Conservation (phyloP, 106 monocot genomes). For the Posidonia australis region DNA sequence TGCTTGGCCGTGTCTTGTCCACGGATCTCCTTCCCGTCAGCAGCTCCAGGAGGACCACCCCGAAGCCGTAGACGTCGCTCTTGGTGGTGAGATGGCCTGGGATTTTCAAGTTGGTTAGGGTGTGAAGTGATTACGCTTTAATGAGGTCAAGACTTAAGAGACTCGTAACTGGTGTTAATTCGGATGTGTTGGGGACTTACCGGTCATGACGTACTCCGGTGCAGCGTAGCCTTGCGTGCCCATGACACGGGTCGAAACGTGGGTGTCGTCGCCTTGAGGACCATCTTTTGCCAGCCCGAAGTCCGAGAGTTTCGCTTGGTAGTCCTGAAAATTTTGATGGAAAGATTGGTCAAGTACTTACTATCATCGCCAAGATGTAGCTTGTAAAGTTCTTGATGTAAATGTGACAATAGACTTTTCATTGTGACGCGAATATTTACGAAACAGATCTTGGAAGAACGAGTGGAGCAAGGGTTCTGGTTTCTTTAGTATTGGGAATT, state of each 20-base stretch:
- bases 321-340: constrained; percentile 3
- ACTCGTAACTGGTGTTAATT: background rate
- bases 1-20: constrained; percentile 32
- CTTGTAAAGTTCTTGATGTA: no score
- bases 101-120: no score
- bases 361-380: no score
- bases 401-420: no score
- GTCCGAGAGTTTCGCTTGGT: constrained; percentile 58
- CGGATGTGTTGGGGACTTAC: constrained; percentile 6
- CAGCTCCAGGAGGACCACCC: constrained; percentile 64
- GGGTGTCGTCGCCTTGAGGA: constrained; percentile 60
- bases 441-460: no score
- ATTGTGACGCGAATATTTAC: no score
- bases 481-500: no score
- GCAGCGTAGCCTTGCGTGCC: constrained; percentile 78
- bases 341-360: no score
- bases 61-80: constrained; percentile 83
- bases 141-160: no score
- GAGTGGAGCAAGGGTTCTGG: no score
- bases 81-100: constrained; percentile 52
- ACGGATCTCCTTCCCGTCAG: constrained; percentile 40
- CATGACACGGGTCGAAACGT: constrained; percentile 66
- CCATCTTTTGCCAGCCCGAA: constrained; percentile 76
- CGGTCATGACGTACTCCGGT: constrained; percentile 73
- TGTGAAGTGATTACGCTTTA: no score